phyloP scores from a whole-genome alignment of 805 yeast genomes.

The Schwanniomyces pseudopolymorphus region DNA sequence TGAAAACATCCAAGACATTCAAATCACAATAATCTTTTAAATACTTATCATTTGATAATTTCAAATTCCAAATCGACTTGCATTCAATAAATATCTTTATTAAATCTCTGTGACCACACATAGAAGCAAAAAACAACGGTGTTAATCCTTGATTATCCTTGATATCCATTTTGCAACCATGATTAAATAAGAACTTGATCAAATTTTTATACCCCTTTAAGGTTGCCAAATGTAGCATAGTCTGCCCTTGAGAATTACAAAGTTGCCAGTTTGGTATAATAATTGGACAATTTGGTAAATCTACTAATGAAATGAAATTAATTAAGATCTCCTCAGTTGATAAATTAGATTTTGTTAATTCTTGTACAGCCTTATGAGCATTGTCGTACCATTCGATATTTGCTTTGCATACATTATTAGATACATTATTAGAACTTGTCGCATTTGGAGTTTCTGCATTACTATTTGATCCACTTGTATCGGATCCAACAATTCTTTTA shows the following conservation, averaged over 20 bases:
- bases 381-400: slow-evolving; percentile 50
- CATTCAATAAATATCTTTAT: slow-evolving; percentile 62
- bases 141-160: slow-evolving; percentile 81
- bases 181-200: slow-evolving; percentile 63
- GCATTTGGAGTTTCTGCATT: slow-evolving; percentile 7
- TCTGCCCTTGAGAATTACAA: slow-evolving; percentile 81
- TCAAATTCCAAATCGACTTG: slow-evolving; percentile 57
- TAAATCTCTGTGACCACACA: slow-evolving; percentile 69
- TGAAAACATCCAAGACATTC: slow-evolving; percentile 43
- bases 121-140: slow-evolving; percentile 83
- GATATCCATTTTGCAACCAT: slow-evolving; percentile 63
- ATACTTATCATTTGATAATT: slow-evolving; percentile 49
- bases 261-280: slow-evolving; percentile 75
- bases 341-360: slow-evolving; percentile 43
- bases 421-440: slow-evolving; percentile 5
- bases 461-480: slow-evolving; percentile 18
- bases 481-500: slow-evolving; percentile 79
- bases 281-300: slow-evolving; percentile 61
- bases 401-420: slow-evolving; percentile 12
- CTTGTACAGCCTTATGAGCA: slow-evolving; percentile 52
- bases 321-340: slow-evolving; percentile 52
- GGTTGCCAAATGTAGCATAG: slow-evolving; percentile 83
- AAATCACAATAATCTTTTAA: slow-evolving; percentile 45
- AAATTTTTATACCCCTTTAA: slow-evolving; percentile 68
- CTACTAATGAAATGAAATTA: slow-evolving; percentile 56